Conservation (phyloP, 495 filamentous ascomycete species). For the Trichoderma asperelloides region DNA sequence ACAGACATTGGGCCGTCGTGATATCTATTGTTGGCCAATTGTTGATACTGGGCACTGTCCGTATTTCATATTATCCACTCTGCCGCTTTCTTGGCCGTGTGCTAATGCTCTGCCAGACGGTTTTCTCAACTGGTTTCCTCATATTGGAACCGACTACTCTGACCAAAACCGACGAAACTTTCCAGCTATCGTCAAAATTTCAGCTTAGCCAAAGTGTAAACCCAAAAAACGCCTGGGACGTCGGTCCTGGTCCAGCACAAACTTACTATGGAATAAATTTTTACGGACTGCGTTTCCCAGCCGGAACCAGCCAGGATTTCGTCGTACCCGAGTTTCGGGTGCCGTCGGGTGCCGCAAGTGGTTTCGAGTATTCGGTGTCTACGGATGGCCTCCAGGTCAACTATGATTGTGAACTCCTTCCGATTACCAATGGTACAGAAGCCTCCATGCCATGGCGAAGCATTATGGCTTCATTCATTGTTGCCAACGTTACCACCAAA, state of each 20-base stretch:
- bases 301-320: slow-evolving; percentile 9
- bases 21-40: slow-evolving; percentile 10
- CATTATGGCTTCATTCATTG: slow-evolving; percentile 10
- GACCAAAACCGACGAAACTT: background rate
- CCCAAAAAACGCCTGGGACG: background rate
- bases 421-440: slow-evolving; percentile 9
- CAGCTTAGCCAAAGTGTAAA: background rate
- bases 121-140: slow-evolving; percentile 15
- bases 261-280: slow-evolving; percentile 14
- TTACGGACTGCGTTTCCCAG: slow-evolving; percentile 7
- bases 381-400: slow-evolving; percentile 9
- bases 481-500: slow-evolving; percentile 12
- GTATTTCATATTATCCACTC: background rate
- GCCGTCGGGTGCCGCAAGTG: background rate
- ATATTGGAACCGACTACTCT: slow-evolving; percentile 11
- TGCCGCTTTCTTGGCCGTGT: background rate
- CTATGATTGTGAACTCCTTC: slow-evolving; percentile 13
- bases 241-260: slow-evolving; percentile 6
- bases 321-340: slow-evolving; percentile 13
- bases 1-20: slow-evolving; percentile 12
- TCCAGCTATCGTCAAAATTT: background rate
- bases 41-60: slow-evolving; percentile 11
- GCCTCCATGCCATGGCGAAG: slow-evolving; percentile 10
- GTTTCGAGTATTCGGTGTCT: slow-evolving; percentile 5
- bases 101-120: slow-evolving; percentile 11